phyloP scores from a whole-genome alignment of 2,329 filamentous ascomycete genomes.

The Venturia carpophila region DNA sequence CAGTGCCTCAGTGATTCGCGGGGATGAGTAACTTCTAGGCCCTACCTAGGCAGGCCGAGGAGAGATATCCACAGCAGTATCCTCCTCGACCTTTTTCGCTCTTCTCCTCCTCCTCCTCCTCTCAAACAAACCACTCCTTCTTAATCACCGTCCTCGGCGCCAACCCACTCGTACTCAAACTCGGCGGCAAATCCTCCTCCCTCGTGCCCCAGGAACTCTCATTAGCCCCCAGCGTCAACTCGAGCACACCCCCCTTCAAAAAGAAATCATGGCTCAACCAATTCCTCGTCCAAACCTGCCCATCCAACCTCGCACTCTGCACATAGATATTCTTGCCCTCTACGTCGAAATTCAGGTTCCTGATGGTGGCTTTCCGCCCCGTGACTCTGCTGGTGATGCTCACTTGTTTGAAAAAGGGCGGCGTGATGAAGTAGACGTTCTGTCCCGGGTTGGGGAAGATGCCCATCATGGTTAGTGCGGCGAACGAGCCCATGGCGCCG shows the following conservation, averaged over 20 bases:
- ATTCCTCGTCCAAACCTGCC: slow-evolving; percentile 35
- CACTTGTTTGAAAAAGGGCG: slow-evolving; percentile 39
- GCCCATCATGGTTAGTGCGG: slow-evolving; percentile 37
- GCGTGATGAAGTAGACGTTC: slow-evolving; percentile 41
- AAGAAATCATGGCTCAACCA: slow-evolving; percentile 42
- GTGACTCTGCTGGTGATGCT: slow-evolving; percentile 34
- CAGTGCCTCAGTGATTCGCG: not conserved
- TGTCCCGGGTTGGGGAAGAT: slow-evolving; percentile 42
- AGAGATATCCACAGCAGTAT: not conserved
- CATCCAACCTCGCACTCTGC: slow-evolving; percentile 38
- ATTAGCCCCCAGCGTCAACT: slow-evolving; percentile 34
- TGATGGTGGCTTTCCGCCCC: slow-evolving; percentile 36
- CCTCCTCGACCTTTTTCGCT: too few relatives aligned
- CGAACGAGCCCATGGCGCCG: slow-evolving; percentile 42
- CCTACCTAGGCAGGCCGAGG: too few relatives aligned
- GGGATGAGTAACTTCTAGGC: slow-evolving; percentile 24
- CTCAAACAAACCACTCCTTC: slow-evolving; percentile 1
- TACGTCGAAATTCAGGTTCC: slow-evolving; percentile 36
- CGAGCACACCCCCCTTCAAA: slow-evolving; percentile 35
- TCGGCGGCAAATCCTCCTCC: slow-evolving; percentile 37
- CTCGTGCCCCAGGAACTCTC: slow-evolving; percentile 40
- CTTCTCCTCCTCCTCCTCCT: not conserved
- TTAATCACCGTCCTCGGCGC: slow-evolving; percentile 2
- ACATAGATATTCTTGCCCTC: slow-evolving; percentile 37
- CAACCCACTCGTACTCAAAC: slow-evolving; percentile 20